Conservation (phyloP, 78 protist genomes). For the Dictyostelium purpureum region DNA sequence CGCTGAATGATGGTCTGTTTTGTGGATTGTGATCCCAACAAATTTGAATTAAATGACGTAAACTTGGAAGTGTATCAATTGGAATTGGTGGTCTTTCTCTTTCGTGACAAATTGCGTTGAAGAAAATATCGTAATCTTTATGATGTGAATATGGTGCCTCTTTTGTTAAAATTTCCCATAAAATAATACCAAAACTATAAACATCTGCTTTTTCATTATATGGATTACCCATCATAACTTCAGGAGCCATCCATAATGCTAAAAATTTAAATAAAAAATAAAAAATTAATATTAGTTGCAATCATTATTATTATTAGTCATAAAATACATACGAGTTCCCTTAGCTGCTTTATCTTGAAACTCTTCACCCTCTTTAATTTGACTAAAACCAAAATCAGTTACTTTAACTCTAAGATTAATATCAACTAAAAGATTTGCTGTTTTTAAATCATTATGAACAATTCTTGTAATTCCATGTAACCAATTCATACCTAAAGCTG, state of each 20-base stretch:
- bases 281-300: not conserved
- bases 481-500: slow-evolving; percentile 88
- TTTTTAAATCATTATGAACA: slow-evolving; percentile 78
- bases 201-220: slow-evolving; percentile 83
- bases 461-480: slow-evolving; percentile 81
- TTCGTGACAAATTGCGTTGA: slow-evolving; percentile 73
- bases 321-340: slow-evolving; percentile 68
- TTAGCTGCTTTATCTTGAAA: slow-evolving; percentile 78
- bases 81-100: slow-evolving; percentile 79
- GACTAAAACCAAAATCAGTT: slow-evolving; percentile 82
- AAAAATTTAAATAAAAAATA: not conserved
- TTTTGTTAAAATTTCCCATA: slow-evolving; percentile 80
- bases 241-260: slow-evolving; percentile 87
- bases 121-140: slow-evolving; percentile 73
- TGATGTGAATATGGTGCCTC: slow-evolving; percentile 79
- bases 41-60: slow-evolving; percentile 61
- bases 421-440: slow-evolving; percentile 78
- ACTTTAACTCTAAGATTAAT: slow-evolving; percentile 66
- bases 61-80: slow-evolving; percentile 48
- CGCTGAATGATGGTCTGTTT: slow-evolving; percentile 60
- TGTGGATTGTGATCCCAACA: slow-evolving; percentile 83
- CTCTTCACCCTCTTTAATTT: slow-evolving; percentile 75
- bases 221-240: slow-evolving; percentile 84
- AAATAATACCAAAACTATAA: slow-evolving; percentile 80
- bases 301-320: not conserved